phyloP scores from a whole-genome alignment of 192 early-diverging fungal species.

The Pecoramyces ruminantium region DNA sequence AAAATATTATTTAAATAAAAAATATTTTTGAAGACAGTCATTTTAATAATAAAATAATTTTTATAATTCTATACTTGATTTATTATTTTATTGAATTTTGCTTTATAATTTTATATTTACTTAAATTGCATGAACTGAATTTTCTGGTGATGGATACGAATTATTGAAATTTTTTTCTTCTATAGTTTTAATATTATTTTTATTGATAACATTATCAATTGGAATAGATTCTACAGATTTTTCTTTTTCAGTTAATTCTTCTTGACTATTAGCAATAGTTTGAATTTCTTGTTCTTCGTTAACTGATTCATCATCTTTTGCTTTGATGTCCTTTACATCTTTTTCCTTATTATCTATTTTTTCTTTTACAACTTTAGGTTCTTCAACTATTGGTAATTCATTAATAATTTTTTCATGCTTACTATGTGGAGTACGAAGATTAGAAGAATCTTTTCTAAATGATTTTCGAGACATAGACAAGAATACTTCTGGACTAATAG shows the following conservation, averaged over 20 bases:
- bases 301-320: neutral
- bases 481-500: neutral
- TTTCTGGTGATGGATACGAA: neutral
- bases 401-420: neutral
- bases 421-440: neutral
- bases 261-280: neutral
- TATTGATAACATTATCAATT: neutral
- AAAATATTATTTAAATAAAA: too few species aligned
- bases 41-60: too few species aligned
- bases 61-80: too few species aligned
- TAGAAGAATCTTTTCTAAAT: neutral
- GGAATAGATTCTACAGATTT: neutral
- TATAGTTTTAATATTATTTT: neutral
- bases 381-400: neutral
- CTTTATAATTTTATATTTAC: too few species aligned
- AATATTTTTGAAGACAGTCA: too few species aligned
- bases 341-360: neutral
- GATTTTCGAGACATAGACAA: neutral
- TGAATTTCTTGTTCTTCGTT: neutral
- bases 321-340: neutral
- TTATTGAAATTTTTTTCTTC: neutral
- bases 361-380: neutral
- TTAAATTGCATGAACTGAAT: neutral
- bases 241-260: neutral
- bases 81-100: too few species aligned